Evolutionary conservation across 768 basidiomycete species (phyloP), one percentile per base, ranked within the genome.

Genomic region (Calocybe gangraenosa): DNA sequence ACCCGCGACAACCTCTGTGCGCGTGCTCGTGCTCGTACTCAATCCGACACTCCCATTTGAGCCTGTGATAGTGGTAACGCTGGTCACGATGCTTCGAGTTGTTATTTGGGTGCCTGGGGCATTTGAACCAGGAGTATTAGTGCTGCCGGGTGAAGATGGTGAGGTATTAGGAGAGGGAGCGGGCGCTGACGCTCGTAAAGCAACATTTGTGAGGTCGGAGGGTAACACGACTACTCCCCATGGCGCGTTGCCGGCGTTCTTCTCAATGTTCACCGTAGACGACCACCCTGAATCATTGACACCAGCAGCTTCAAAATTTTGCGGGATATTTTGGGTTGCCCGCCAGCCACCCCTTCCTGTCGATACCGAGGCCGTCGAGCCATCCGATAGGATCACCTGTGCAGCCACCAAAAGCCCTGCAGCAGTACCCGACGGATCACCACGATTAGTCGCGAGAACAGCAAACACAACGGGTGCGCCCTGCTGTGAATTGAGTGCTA

Each of bases 371-470:
- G 37, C 42, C 1, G 32, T 40, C 4, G 48, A 44, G 3, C 48
- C 48, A 20, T 49, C 48, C 2, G 48, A 21, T 8, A 49, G 42
- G 19, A 11, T 40, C 19, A 49, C 2, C 19, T 43, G 42, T n/a
- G 40, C 39, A 1, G 48, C 38, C 7, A 18, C 42, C 3, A 49
- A 19, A 9, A 49, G 42, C 21, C 48, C 48, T 7, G 48, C 37
- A 7, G 47, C 36, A n/a, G 36, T 18, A 20, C 35, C 34, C 7
- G 40, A 28, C 7, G 25, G 17, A 20, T 40, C 28, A 13, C 40
- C 36, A 11, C 20, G 14, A 34, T 47, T 47, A 4, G 47, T 38
- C 18, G 31, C 47, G 15, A 31, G 37, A 7, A 44, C 37, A 4
- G 21, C 48, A 17, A 49, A 49, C 14, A 49, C 42, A 30, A 44